A percentile compares a stretch with the other conserved stretches of the same genome.
Evolutionary conservation across 257 asterid genomes (phyloP).

Genomic region (Forsythia viridissima): DNA sequence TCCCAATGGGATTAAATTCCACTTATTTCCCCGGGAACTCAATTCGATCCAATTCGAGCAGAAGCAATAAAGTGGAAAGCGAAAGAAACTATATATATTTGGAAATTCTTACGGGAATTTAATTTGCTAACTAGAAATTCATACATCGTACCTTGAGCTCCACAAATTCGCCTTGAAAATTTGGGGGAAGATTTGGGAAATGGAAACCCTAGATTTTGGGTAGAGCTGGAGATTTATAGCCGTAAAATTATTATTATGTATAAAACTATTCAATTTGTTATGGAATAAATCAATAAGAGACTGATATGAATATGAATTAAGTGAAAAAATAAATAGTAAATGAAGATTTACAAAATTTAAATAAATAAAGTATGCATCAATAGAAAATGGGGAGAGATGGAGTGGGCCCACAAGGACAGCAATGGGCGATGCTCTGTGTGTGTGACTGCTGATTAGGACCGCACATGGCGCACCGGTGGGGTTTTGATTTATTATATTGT

Average conservation of each 20-base stretch:
- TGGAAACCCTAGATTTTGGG: conserved; percentile 37
- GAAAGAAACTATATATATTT: conserved; percentile 12
- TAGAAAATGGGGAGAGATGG: not conserved
- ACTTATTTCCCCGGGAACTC: conserved; percentile 16
- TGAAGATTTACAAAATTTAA: not conserved
- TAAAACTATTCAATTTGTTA: not conserved
- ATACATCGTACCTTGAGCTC: conserved; percentile 50
- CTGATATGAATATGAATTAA: not conserved
- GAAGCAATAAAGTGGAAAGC: not conserved
- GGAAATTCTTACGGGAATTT: conserved; percentile 6
- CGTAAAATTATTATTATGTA: not conserved
- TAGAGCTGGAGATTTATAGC: conserved; percentile 20
- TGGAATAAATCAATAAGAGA: not conserved
- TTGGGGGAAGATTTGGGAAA: conserved; percentile 20
- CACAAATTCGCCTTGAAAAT: conserved; percentile 30
- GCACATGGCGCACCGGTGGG: not conserved
- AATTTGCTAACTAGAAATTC: conserved; percentile 29
- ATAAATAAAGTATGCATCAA: not conserved
- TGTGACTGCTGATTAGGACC: not conserved
- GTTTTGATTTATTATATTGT: no score
- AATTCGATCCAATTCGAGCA: conserved; percentile 6
- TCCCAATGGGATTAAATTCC: conserved; percentile 26
- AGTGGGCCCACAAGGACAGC: not conserved
- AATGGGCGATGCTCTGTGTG: not conserved
- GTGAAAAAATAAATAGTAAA: not conserved